These are phyloP conservation scores for Pleurotus sapidus DNA, from an alignment of 768 basidiomycete species.

Conservation along the genomic window DNA sequence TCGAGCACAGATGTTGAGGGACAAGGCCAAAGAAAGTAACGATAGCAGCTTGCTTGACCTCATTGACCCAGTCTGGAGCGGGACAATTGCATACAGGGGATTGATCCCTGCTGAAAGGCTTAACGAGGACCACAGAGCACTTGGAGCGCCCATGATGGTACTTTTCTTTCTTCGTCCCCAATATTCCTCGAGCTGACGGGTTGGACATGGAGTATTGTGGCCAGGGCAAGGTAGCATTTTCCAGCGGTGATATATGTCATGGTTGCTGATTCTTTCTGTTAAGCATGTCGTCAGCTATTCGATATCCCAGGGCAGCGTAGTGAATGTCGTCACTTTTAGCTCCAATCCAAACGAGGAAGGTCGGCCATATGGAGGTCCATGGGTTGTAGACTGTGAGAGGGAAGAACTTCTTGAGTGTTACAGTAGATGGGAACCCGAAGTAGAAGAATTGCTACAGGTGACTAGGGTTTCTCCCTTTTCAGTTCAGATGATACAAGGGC, in stretches of 20 bases:
- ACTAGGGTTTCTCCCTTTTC: background rate
- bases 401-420: constrained; percentile 31
- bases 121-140: constrained; percentile 26
- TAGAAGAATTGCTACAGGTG: constrained; percentile 24
- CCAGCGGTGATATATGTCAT: background rate
- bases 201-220: constrained; percentile 38
- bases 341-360: constrained; percentile 32
- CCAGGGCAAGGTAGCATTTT: constrained; percentile 34
- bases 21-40: constrained; percentile 19
- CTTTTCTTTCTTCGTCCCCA: constrained; percentile 1
- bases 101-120: constrained; percentile 35
- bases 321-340: constrained; percentile 43
- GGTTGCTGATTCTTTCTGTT: background rate
- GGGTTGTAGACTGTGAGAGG: constrained; percentile 28
- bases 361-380: constrained; percentile 21
- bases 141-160: constrained; percentile 43
- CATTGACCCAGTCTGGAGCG: constrained; percentile 44
- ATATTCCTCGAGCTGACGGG: background rate
- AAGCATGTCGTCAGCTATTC: constrained; percentile 49
- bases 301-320: constrained; percentile 38
- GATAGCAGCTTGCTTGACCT: constrained; percentile 24
- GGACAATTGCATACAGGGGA: constrained; percentile 42
- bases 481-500: background rate
- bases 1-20: constrained; percentile 26
- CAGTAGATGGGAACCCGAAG: constrained; percentile 30